Evolutionary conservation across 2,329 filamentous ascomycete genomes (phyloP).

Genomic region (Ambrosiella xylebori): DNA sequence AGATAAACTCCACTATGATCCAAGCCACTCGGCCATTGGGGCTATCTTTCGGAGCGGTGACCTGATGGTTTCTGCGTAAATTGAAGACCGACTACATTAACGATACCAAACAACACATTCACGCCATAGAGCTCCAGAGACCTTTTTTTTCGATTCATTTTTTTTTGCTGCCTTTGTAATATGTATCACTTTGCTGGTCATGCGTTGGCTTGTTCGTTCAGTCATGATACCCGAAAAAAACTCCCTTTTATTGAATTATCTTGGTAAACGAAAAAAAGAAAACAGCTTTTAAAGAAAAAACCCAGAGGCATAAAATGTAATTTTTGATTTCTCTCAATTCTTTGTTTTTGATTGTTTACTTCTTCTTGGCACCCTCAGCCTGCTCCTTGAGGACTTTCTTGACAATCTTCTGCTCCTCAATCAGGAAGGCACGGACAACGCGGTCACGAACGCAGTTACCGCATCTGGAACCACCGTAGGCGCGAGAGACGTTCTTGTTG

Average conservation of each 20-base stretch:
- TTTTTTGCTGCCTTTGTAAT: conserved; percentile 2
- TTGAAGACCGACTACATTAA: neutral
- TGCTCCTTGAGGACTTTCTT: conserved; percentile 99
- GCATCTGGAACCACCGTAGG: conserved; percentile 97
- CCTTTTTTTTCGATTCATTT: conserved; percentile 11
- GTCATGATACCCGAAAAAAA: neutral
- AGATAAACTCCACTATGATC: too few species aligned
- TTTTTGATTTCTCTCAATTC: conserved; percentile 12
- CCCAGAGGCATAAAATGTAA: conserved; percentile 8
- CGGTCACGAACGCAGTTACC: conserved; percentile 97
- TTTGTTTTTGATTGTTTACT: conserved; percentile 36
- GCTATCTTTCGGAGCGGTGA: neutral
- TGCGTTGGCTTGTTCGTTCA: neutral
- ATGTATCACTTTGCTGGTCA: neutral
- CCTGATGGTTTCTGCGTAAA: too few species aligned
- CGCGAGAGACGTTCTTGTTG: conserved; percentile 98
- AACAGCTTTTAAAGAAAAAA: conserved; percentile 13
- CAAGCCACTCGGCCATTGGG: neutral
- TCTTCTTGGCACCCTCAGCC: conserved; percentile 54
- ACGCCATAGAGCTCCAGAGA: conserved; percentile 19
- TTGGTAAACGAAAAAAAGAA: neutral
- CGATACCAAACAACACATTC: neutral
- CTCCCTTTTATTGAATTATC: neutral
- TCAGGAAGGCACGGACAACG: conserved; percentile 94
- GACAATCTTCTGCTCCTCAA: conserved; percentile 99